Conservation (phyloP, 2,329 filamentous ascomycete species). For the Penicillium verrucosum region DNA sequence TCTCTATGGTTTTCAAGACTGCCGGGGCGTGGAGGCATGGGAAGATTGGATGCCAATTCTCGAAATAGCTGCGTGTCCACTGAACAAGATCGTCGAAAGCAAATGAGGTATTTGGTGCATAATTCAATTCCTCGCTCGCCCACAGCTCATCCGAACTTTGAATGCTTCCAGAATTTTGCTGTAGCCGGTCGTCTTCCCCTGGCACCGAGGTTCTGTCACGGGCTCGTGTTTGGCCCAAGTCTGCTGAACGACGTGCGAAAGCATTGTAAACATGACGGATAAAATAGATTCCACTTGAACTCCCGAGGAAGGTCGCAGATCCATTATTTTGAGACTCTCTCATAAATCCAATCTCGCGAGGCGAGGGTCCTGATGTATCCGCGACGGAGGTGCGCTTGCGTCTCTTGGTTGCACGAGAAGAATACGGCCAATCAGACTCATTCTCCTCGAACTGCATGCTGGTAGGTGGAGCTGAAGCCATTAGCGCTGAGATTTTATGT, state of each 20-base stretch:
- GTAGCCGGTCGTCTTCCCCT: conserved; percentile 54
- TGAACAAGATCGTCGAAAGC: conserved; percentile 50
- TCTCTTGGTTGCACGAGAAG: conserved; percentile 24
- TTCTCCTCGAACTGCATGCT: conserved; percentile 14
- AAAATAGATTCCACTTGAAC: conserved; percentile 59
- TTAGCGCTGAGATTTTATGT: background rate
- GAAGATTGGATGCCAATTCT: conserved; percentile 57
- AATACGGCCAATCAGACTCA: conserved; percentile 19
- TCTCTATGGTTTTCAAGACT: conserved; percentile 49
- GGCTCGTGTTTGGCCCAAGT: conserved; percentile 28
- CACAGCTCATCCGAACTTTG: conserved; percentile 41
- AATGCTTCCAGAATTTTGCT: conserved; percentile 24
- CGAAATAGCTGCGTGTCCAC: conserved; percentile 55
- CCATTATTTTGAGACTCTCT: conserved; percentile 48
- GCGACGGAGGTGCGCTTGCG: conserved; percentile 24
- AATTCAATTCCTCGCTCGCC: conserved; percentile 11
- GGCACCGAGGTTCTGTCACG: conserved; percentile 49
- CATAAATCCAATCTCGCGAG: conserved; percentile 51
- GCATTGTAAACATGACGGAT: conserved; percentile 55
- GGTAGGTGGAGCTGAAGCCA: conserved; percentile 17
- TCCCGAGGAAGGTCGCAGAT: conserved; percentile 55
- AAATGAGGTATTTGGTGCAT: conserved; percentile 11
- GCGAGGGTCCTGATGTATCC: conserved; percentile 18
- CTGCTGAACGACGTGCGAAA: conserved; percentile 39
- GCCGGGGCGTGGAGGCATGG: conserved; percentile 56